Percentiles rank a stretch among this genome's conserved stretches.
Conservation (phyloP, 2,329 filamentous ascomycete species). For the Sarocladium brachiariae region DNA sequence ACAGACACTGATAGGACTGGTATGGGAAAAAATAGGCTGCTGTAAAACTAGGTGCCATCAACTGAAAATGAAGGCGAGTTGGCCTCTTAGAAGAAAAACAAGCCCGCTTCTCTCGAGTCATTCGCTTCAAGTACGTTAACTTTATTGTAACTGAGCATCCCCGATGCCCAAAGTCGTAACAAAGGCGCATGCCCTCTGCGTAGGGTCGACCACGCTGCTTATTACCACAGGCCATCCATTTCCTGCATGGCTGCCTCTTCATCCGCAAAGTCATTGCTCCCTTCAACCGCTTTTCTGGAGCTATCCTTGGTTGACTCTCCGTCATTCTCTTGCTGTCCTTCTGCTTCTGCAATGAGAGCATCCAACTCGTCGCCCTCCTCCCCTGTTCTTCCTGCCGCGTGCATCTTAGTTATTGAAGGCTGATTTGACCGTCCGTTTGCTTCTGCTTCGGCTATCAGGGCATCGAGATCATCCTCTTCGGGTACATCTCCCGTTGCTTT, state of each 20-base stretch:
- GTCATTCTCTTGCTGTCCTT: conserved; percentile 17
- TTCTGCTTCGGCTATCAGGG: conserved; percentile 40
- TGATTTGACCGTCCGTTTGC: conserved; percentile 1
- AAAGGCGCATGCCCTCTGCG: too few species aligned
- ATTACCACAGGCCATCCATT: conserved; percentile 48
- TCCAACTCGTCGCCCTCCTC: conserved; percentile 42
- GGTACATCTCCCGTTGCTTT: conserved; percentile 15
- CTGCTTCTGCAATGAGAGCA: conserved; percentile 45
- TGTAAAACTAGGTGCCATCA: background rate
- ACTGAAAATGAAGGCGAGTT: background rate
- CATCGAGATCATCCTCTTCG: conserved; percentile 47
- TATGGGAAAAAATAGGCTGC: background rate
- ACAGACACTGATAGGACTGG: background rate
- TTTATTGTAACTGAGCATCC: too few species aligned
- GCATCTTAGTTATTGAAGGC: conserved; percentile 1
- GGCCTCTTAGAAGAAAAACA: too few species aligned
- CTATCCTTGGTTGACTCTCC: background rate
- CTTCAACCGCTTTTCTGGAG: conserved; percentile 4
- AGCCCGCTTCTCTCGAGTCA: too few species aligned
- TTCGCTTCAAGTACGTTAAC: too few species aligned
- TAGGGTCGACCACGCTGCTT: background rate
- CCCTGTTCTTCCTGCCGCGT: conserved; percentile 7
- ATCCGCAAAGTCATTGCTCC: conserved; percentile 45
- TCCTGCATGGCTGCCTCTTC: conserved; percentile 64
- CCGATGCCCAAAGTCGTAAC: too few species aligned